Conservation (phyloP, 2,329 filamentous ascomycete species). For the Venturia carpophila region DNA sequence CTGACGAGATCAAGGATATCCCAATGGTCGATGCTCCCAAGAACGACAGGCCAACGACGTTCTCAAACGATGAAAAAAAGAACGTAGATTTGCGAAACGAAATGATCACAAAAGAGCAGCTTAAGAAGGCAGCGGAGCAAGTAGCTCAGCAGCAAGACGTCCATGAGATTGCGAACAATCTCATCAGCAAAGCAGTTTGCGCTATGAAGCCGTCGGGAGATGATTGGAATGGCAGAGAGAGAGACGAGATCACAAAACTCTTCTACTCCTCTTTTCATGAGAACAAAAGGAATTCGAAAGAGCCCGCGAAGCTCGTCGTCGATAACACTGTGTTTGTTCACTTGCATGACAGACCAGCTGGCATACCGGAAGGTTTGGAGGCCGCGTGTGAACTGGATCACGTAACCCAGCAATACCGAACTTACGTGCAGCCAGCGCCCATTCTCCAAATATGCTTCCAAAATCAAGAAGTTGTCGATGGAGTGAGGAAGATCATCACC, state of each 20-base stretch:
- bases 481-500: conserved; percentile 28
- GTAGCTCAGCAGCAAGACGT: conserved; percentile 79
- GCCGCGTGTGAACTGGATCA: conserved; percentile 34
- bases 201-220: conserved; percentile 67
- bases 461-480: conserved; percentile 45
- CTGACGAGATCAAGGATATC: conserved; percentile 7
- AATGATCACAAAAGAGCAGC: neutral
- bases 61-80: neutral
- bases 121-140: conserved; percentile 42
- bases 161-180: conserved; percentile 88
- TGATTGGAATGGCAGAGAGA: conserved; percentile 64
- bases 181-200: conserved; percentile 82
- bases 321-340: conserved; percentile 54
- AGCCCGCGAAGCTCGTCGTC: neutral
- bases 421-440: conserved; percentile 60
- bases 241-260: conserved; percentile 60
- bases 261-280: conserved; percentile 6
- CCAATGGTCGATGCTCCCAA: conserved; percentile 19
- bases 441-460: conserved; percentile 81
- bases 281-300: neutral
- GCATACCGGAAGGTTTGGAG: conserved; percentile 80
- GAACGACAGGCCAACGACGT: neutral
- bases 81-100: neutral
- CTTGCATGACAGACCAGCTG: conserved; percentile 50
- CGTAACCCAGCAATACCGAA: conserved; percentile 22